A percentile compares a stretch with the other conserved stretches of the same genome.
phyloP scores from a whole-genome alignment of 129 eudicot genomes.

The Helichrysum umbraculigerum region DNA sequence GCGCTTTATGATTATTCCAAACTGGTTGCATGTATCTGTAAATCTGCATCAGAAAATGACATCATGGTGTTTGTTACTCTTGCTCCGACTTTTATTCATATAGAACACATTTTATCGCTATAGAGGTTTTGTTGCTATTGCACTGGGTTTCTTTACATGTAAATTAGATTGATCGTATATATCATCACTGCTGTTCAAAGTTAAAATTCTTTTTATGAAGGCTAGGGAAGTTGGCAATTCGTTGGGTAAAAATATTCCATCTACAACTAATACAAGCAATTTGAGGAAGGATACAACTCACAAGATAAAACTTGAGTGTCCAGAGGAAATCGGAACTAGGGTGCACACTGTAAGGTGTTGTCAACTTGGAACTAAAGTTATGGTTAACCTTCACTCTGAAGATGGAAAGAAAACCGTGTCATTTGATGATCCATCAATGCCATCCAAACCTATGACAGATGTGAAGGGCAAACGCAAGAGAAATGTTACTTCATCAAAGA shows the following conservation, averaged over 20 bases:
- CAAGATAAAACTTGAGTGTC: not conserved
- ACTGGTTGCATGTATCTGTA: slow-evolving; percentile 33
- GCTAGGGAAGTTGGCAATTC: not conserved
- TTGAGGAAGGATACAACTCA: not conserved
- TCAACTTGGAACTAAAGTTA: not conserved
- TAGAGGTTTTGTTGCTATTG: not conserved
- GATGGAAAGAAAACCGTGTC: not conserved
- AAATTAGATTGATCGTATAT: not conserved
- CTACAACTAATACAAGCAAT: not conserved
- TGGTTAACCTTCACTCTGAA: not conserved
- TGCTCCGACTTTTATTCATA: not conserved
- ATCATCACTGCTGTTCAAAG: too few species aligned
- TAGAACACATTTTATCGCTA: too few species aligned
- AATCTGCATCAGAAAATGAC: slow-evolving; percentile 11
- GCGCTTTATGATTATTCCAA: slow-evolving; percentile 38
- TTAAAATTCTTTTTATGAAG: not conserved
- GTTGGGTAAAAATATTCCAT: not conserved
- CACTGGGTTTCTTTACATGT: not conserved
- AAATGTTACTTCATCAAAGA: not conserved
- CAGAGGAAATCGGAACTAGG: not conserved
- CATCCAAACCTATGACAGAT: not conserved
- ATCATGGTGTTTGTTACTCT: slow-evolving; percentile 21
- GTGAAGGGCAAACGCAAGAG: slow-evolving; percentile 22
- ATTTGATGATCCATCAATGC: slow-evolving; percentile 14
- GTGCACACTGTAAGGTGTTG: not conserved